A percentile compares a stretch with the other conserved stretches of the same genome.
phyloP scores from a whole-genome alignment of 805 yeast genomes.

The Schizosaccharomyces osmophilus region DNA sequence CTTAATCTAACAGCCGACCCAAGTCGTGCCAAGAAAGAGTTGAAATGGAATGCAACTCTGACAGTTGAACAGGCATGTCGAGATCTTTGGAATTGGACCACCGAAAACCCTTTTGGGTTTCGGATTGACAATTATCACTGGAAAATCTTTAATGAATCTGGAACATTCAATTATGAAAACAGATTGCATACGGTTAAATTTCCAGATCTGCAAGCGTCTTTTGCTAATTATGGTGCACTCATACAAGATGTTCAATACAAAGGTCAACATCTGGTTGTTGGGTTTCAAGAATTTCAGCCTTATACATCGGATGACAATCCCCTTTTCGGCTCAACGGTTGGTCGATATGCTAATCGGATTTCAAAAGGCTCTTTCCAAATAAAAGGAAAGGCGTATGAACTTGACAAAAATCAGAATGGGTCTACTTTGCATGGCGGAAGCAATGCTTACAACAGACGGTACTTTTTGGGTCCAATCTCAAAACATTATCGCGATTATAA shows the following conservation, averaged over 20 bases:
- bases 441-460: slow-evolving; percentile 26
- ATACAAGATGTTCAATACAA: slow-evolving; percentile 4
- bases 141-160: neutral
- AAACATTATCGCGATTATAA: slow-evolving; percentile 19
- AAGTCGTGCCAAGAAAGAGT: slow-evolving; percentile 26
- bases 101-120: slow-evolving; percentile 41
- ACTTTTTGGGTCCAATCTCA: slow-evolving; percentile 33
- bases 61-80: slow-evolving; percentile 37
- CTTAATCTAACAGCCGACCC: slow-evolving; percentile 50
- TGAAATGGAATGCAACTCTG: slow-evolving; percentile 43
- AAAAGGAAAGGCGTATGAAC: slow-evolving; percentile 18
- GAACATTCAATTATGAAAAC: neutral
- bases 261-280: slow-evolving; percentile 4
- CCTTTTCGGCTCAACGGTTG: slow-evolving; percentile 39
- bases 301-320: slow-evolving; percentile 18
- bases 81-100: slow-evolving; percentile 62
- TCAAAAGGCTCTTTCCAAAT: slow-evolving; percentile 20
- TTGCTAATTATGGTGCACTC: slow-evolving; percentile 6
- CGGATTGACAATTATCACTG: slow-evolving; percentile 3
- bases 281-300: slow-evolving; percentile 8
- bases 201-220: neutral
- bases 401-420: slow-evolving; percentile 23
- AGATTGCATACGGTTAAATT: neutral
- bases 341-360: slow-evolving; percentile 41
- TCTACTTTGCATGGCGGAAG: slow-evolving; percentile 30